Evolutionary conservation across 305 asterid genomes (phyloP).

Genomic region (Fraxinus velutina): DNA sequence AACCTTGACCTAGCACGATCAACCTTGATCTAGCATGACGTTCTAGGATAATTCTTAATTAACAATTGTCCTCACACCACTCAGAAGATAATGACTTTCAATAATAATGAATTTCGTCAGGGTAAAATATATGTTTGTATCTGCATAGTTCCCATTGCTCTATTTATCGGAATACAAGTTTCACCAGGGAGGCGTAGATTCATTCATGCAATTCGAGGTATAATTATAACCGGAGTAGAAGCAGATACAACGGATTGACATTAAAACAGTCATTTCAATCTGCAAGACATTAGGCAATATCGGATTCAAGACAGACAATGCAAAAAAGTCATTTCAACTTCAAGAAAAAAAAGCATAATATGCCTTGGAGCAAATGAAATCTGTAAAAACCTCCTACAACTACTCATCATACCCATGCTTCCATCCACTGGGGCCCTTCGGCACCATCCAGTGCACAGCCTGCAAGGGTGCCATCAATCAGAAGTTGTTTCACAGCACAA

Average conservation of each 20-base stretch:
- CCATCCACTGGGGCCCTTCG: slow-evolving; percentile 99
- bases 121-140: not conserved
- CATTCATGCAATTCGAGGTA: not conserved
- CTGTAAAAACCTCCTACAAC: slow-evolving; percentile 21
- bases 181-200: not conserved
- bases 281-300: not conserved
- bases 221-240: not conserved
- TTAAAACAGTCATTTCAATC: not conserved
- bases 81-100: not conserved
- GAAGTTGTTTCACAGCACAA: slow-evolving; percentile 95
- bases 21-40: not conserved
- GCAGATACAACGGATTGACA: not conserved
- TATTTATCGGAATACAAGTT: not conserved
- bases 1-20: not conserved
- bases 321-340: not conserved
- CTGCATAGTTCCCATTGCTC: not conserved
- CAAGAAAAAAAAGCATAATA: not conserved
- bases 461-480: slow-evolving; percentile 92
- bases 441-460: slow-evolving; percentile 99
- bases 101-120: not conserved
- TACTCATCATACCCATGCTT: slow-evolving; percentile 99
- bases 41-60: not conserved
- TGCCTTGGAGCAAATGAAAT: not conserved
- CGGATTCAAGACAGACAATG: not conserved
- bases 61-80: not conserved